Conservation (phyloP, 1,139 yeast species). For the Martiniozyma asiatica region DNA sequence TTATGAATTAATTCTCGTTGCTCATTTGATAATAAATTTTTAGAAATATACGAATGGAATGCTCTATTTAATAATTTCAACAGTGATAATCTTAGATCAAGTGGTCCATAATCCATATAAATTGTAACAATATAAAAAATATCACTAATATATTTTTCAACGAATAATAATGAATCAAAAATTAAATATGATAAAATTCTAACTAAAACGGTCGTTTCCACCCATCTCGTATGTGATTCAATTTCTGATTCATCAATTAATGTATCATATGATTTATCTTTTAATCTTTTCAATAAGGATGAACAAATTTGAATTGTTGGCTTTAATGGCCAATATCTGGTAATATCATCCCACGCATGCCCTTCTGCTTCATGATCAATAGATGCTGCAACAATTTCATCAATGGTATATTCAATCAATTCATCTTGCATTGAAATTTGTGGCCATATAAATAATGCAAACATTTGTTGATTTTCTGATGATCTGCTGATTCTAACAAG, state of each 20-base stretch:
- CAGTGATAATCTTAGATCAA: slow-evolving; percentile 54
- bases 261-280: slow-evolving; percentile 18
- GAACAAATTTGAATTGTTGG: slow-evolving; percentile 72
- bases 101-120: slow-evolving; percentile 62
- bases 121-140: slow-evolving; percentile 58
- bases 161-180: slow-evolving; percentile 58
- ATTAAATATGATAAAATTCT: slow-evolving; percentile 56
- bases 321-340: slow-evolving; percentile 46
- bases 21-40: slow-evolving; percentile 35
- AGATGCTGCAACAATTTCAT: slow-evolving; percentile 64
- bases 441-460: slow-evolving; percentile 62
- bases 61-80: slow-evolving; percentile 58
- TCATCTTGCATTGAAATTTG: slow-evolving; percentile 50
- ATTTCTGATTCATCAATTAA: slow-evolving; percentile 16
- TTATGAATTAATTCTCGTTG: slow-evolving; percentile 36
- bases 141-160: slow-evolving; percentile 63
- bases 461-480: slow-evolving; percentile 30
- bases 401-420: slow-evolving; percentile 46
- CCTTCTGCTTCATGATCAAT: slow-evolving; percentile 68
- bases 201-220: slow-evolving; percentile 61
- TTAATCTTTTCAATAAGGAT: slow-evolving; percentile 35
- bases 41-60: slow-evolving; percentile 59
- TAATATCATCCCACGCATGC: slow-evolving; percentile 50
- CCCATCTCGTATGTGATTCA: slow-evolving; percentile 42
- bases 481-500: slow-evolving; percentile 49